Conservation (phyloP, 139 green algal species). For the Diplosphaera chodatii region DNA sequence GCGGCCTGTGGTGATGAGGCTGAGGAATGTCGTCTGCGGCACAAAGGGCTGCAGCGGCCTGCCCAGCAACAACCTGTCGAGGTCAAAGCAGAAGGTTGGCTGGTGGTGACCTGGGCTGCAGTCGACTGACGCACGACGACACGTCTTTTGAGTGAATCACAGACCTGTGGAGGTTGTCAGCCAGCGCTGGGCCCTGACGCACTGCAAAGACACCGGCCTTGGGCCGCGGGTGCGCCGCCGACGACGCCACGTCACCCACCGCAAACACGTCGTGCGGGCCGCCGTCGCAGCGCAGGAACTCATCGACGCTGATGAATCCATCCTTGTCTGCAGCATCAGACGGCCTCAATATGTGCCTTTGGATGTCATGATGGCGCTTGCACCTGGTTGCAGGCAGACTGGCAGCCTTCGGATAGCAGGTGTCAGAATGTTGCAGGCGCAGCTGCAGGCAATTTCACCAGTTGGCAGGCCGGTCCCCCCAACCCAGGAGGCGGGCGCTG, state of each 20-base stretch:
- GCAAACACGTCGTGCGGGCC: conserved; percentile 80
- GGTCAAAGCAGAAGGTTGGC: no score
- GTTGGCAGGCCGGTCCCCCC: conserved; percentile 45
- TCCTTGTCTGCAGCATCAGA: conserved; percentile 24
- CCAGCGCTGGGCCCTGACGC: conserved; percentile 69
- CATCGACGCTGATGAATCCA: conserved; percentile 82
- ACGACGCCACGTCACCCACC: conserved; percentile 77
- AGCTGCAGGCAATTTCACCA: conserved; percentile 18
- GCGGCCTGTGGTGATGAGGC: conserved; percentile 69
- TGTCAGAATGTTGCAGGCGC: no score
- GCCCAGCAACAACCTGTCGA: conserved; percentile 38
- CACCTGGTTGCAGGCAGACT: no score
- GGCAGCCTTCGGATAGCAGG: no score
- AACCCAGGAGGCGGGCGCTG: conserved; percentile 66
- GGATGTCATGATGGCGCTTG: no score
- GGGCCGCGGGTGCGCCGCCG: conserved; percentile 67
- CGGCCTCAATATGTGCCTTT: no score
- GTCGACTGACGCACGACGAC: no score
- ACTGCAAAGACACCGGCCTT: conserved; percentile 98
- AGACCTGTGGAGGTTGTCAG: conserved; percentile 71
- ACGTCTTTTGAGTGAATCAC: no score
- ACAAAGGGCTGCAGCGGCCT: conserved; percentile 60
- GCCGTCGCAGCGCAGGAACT: conserved; percentile 46
- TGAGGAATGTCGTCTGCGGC: conserved; percentile 77
- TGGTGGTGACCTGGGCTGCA: no score